Evolutionary conservation across 2,329 filamentous ascomycete species (phyloP).

Genomic region (Tricladium varicosporioides): DNA sequence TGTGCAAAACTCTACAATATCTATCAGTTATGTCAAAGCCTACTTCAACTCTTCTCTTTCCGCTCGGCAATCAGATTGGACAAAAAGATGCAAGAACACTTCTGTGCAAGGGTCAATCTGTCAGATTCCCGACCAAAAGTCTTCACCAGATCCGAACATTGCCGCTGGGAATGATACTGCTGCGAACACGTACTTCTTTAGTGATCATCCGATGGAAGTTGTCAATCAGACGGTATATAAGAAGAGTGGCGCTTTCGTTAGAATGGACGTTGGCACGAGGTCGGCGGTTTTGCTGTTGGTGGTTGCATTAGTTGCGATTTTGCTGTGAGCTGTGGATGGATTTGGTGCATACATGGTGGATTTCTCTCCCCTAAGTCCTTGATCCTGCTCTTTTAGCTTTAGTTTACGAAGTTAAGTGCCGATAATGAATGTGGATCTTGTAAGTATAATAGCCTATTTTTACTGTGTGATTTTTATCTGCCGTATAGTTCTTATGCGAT

Average conservation of each 20-base stretch:
- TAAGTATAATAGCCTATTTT: too few species aligned
- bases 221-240: slow-evolving; percentile 46
- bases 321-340: not conserved
- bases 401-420: too few species aligned
- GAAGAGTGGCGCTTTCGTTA: slow-evolving; percentile 13
- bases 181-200: slow-evolving; percentile 48
- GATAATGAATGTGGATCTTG: too few species aligned
- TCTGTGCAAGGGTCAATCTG: slow-evolving; percentile 43
- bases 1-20: slow-evolving; percentile 56
- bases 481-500: too few species aligned
- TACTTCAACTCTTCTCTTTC: slow-evolving; percentile 72
- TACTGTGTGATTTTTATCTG: too few species aligned
- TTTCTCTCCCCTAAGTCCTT: too few species aligned
- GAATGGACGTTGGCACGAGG: not conserved
- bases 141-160: slow-evolving; percentile 31
- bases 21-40: slow-evolving; percentile 68
- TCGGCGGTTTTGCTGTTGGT: not conserved
- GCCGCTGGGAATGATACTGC: slow-evolving; percentile 28
- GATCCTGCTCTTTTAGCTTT: too few species aligned
- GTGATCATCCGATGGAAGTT: slow-evolving; percentile 43
- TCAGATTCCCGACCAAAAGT: slow-evolving; percentile 46
- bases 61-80: slow-evolving; percentile 37
- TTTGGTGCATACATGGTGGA: too few species aligned
- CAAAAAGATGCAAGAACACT: slow-evolving; percentile 41
- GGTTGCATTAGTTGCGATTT: not conserved